Evolutionary conservation across 1,139 yeast genomes (phyloP).

Genomic region (Zygoascus hellenicus): DNA sequence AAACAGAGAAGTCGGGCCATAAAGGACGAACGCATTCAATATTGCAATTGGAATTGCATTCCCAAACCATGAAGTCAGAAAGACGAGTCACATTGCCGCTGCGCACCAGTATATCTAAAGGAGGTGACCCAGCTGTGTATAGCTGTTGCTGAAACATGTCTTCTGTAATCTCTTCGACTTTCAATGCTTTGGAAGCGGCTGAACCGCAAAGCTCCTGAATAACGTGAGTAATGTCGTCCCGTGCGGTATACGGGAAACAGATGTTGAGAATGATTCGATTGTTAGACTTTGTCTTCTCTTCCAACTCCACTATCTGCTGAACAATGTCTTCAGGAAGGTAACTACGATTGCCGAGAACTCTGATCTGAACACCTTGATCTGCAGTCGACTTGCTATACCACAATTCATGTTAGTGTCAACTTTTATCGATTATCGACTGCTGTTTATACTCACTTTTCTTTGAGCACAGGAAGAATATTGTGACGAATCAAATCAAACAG

Average conservation of each 20-base stretch:
- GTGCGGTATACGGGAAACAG: conserved; percentile 91
- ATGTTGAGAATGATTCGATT: conserved; percentile 72
- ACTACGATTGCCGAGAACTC: conserved; percentile 65
- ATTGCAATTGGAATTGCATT: conserved; percentile 43
- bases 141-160: conserved; percentile 46
- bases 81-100: conserved; percentile 84
- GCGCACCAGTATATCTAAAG: conserved; percentile 74
- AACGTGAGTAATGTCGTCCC: conserved; percentile 81
- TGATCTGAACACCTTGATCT: conserved; percentile 54
- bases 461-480: conserved; percentile 44
- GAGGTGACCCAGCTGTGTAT: conserved; percentile 66
- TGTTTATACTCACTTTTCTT: conserved; percentile 16
- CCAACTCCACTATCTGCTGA: conserved; percentile 57
- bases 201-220: conserved; percentile 46
- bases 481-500: conserved; percentile 77
- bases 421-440: not conserved
- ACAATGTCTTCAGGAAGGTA: conserved; percentile 67
- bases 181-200: conserved; percentile 24
- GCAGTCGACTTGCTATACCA: conserved; percentile 4
- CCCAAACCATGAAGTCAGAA: conserved; percentile 90
- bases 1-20: conserved; percentile 84
- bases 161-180: conserved; percentile 40
- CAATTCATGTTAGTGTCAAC: not conserved
- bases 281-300: conserved; percentile 60
- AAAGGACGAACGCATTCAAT: conserved; percentile 68